Evolutionary conservation across 2,329 filamentous ascomycete genomes (phyloP), one percentile per base, ranked within the genome.

Genomic region (Neonectria sp.): DNA sequence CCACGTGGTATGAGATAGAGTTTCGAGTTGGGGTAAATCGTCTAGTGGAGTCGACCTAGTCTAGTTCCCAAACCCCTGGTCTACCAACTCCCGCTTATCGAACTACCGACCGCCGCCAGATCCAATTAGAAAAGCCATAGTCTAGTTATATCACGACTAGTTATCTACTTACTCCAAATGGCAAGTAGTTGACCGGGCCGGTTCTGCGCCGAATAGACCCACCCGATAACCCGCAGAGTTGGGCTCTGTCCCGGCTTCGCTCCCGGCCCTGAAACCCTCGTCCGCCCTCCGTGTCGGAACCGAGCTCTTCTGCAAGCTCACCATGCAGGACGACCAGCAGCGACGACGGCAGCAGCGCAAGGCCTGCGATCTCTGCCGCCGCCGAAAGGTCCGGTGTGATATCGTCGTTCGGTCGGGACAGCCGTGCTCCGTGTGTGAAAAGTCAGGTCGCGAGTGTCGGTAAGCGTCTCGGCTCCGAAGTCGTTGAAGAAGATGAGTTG

Each of bases 331-430:
- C 17, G 57, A 56, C 9, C 57, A 65, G 45, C 31, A 45, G 21
- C 71, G 71, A 21, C 68, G 86, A 82, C 1, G 73, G 7, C 73
- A 75, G 43, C 73, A 75, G 56, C 71, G 73, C 21, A 75, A 75
- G 43, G 73, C 73, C 29, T 75, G 73, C 49, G 73, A 75, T 6
- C 52, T 76, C 6, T 75, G 73, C n/a, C 73, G 73, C 0, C 72
- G 71, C 1, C 72, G 72, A 15, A 75, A 75, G 43, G 72, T 75
- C 25, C 69, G 72, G 1, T 75, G 73, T 13, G 73, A 75, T 21
- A 75, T 75, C 6, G 69, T 76, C 2, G 52, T 69, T 6, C 64
- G 60, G 2, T 43, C 71, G 1, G 60, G 61, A 21, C 67, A 68
- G 6, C 70, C 73, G 3, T 75, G 73, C 3, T 72, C 72, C 1